Percentiles rank a stretch among this genome's conserved stretches.
These are phyloP conservation scores for Agrocybe praecox DNA, from an alignment of 768 basidiomycete genomes.

Conservation along the genomic window DNA sequence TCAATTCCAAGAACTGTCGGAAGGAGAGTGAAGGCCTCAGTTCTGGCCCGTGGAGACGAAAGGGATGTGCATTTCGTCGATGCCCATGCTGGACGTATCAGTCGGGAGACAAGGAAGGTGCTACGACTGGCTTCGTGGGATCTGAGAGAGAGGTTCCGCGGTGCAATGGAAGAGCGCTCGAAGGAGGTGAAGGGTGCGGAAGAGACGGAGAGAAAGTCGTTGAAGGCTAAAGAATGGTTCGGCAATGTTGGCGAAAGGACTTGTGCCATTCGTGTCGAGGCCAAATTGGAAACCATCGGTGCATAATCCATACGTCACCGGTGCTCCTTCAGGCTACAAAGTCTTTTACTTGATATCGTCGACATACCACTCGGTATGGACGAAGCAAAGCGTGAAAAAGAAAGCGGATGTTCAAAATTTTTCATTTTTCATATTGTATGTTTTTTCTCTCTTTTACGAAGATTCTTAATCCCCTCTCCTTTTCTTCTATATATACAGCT, in stretches of 20 bases:
- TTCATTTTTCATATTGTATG: conserved; percentile 2
- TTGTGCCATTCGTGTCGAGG: conserved; percentile 42
- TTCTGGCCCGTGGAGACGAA: conserved; percentile 51
- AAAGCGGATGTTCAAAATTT: background rate
- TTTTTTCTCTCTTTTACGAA: conserved; percentile 5
- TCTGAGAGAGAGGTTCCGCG: conserved; percentile 76
- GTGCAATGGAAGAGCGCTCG: conserved; percentile 76
- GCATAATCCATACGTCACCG: conserved; percentile 16
- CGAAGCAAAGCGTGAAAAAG: background rate
- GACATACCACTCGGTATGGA: background rate
- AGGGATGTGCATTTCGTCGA: conserved; percentile 64
- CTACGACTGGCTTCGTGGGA: conserved; percentile 91
- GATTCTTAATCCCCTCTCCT: conserved; percentile 7
- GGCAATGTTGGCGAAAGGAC: conserved; percentile 49
- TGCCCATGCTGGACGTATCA: conserved; percentile 68
- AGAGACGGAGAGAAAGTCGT: conserved; percentile 70
- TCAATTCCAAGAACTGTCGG: conserved; percentile 92
- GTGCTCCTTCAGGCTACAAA: background rate
- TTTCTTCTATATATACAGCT: conserved; percentile 4
- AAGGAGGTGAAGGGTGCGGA: conserved; percentile 80
- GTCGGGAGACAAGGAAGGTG: conserved; percentile 91
- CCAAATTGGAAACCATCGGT: conserved; percentile 28
- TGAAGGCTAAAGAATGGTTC: conserved; percentile 76
- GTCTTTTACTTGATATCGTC: background rate
- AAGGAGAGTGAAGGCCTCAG: conserved; percentile 70